Percentiles rank a stretch among this genome's conserved stretches.
These are phyloP conservation scores for Rhexocercosporidium sp. DNA, from an alignment of 2,329 filamentous ascomycete species.

Conservation along the genomic window DNA sequence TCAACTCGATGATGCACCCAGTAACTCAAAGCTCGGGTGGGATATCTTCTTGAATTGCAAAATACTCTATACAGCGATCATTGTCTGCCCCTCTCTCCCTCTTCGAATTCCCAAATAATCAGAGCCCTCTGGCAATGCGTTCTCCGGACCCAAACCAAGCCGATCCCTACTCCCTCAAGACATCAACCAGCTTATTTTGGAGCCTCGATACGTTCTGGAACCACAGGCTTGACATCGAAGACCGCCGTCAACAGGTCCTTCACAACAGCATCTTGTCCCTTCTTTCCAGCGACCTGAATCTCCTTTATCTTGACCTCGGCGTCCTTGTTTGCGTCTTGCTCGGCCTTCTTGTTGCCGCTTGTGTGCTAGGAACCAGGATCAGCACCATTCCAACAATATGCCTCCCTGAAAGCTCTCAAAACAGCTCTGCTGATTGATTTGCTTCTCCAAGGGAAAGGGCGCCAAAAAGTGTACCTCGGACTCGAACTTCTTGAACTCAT, in stretches of 20 bases:
- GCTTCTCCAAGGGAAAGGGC: neutral
- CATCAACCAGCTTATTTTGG: conserved; percentile 35
- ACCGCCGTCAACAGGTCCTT: conserved; percentile 85
- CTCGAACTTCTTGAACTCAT: conserved; percentile 95
- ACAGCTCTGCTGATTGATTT: neutral
- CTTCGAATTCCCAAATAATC: neutral
- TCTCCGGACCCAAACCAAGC: neutral
- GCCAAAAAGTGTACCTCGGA: conserved; percentile 55
- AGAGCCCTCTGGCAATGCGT: neutral
- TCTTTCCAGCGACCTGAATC: conserved; percentile 80
- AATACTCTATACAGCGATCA: conserved; percentile 38
- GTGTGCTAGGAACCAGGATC: conserved; percentile 68
- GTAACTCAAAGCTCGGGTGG: conserved; percentile 12
- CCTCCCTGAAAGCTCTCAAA: neutral
- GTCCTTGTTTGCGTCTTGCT: conserved; percentile 79
- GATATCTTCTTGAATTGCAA: conserved; percentile 36
- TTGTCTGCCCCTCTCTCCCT: neutral
- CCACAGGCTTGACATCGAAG: conserved; percentile 78
- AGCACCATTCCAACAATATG: conserved; percentile 13
- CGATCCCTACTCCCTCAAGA: neutral
- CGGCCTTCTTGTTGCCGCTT: conserved; percentile 84
- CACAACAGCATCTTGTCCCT: conserved; percentile 79
- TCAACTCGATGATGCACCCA: neutral
- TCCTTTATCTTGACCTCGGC: conserved; percentile 81
- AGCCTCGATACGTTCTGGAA: conserved; percentile 49